Percentiles rank a stretch among this genome's conserved stretches.
phyloP scores from a whole-genome alignment of 768 basidiomycete species.

The Pholiota molesta region DNA sequence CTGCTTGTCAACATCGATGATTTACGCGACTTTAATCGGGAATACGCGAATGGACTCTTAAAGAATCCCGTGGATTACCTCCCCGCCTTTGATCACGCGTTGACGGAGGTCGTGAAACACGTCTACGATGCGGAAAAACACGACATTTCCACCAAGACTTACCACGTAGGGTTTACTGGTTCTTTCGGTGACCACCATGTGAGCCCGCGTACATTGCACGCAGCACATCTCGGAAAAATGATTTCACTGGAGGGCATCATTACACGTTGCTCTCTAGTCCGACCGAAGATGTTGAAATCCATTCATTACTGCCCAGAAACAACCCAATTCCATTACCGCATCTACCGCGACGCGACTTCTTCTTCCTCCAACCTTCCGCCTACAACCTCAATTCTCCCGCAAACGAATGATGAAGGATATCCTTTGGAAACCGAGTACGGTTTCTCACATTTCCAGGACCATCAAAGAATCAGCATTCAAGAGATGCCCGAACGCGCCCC shows the following conservation, averaged over 20 bases:
- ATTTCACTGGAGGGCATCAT: conserved; percentile 98
- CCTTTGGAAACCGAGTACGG: conserved; percentile 92
- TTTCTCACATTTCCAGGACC: conserved; percentile 88
- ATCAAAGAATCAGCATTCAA: conserved; percentile 97
- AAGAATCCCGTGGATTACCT: conserved; percentile 87
- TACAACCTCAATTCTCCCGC: conserved; percentile 84
- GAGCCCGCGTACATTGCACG: conserved; percentile 89
- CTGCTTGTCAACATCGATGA: conserved; percentile 96
- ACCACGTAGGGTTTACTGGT: conserved; percentile 89
- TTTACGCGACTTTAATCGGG: conserved; percentile 88
- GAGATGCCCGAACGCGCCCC: conserved; percentile 99
- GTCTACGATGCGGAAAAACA: conserved; percentile 82
- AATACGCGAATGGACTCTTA: conserved; percentile 85
- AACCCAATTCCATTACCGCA: conserved; percentile 77
- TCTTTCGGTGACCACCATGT: conserved; percentile 99
- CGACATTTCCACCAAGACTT: conserved; percentile 77
- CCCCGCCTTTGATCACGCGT: conserved; percentile 88
- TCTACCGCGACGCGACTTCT: conserved; percentile 92
- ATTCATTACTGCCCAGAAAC: conserved; percentile 95
- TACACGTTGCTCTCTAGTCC: conserved; percentile 95
- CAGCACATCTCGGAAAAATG: conserved; percentile 92
- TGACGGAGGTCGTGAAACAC: conserved; percentile 71
- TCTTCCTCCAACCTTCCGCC: conserved; percentile 86
- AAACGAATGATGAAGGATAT: conserved; percentile 89
- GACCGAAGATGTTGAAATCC: conserved; percentile 98